Evolutionary conservation across 306 rosid species (phyloP).

Genomic region (Lablab purpureus): DNA sequence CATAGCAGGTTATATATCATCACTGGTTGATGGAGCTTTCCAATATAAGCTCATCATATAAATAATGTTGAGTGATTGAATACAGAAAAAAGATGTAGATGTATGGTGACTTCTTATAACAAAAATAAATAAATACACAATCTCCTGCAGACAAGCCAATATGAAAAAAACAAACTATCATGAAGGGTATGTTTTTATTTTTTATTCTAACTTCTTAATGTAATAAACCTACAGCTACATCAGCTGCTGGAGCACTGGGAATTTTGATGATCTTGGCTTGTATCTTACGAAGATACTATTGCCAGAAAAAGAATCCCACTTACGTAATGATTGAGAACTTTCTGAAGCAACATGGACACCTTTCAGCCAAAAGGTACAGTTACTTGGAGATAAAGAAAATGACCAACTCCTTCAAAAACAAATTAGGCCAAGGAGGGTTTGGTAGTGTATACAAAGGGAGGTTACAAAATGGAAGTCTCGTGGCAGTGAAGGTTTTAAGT

Average conservation of each 20-base stretch:
- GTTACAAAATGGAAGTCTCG: constrained; percentile 17
- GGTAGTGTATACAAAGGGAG: constrained; percentile 52
- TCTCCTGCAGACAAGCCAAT: neutral
- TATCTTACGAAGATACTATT: constrained; percentile 14
- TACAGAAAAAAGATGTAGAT: neutral
- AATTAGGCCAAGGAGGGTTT: constrained; percentile 52
- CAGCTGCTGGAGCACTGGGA: constrained; percentile 16
- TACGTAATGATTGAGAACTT: constrained; percentile 39
- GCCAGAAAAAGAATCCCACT: constrained; percentile 13
- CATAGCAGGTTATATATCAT: neutral
- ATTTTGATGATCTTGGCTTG: neutral
- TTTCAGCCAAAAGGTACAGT: constrained; percentile 42
- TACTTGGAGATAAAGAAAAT: constrained; percentile 48
- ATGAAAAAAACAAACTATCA: neutral
- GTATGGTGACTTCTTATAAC: too few species aligned
- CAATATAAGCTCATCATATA: neutral
- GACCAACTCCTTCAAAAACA: constrained; percentile 42
- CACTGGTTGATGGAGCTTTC: neutral
- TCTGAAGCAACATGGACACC: constrained; percentile 36
- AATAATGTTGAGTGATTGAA: neutral
- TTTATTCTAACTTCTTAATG: neutral
- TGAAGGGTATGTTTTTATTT: neutral
- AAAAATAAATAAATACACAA: neutral
- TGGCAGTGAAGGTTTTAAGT: constrained; percentile 49
- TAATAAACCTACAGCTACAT: constrained; percentile 20